phyloP scores from a whole-genome alignment of 257 asterid genomes.

The Osmanthus fragrans region DNA sequence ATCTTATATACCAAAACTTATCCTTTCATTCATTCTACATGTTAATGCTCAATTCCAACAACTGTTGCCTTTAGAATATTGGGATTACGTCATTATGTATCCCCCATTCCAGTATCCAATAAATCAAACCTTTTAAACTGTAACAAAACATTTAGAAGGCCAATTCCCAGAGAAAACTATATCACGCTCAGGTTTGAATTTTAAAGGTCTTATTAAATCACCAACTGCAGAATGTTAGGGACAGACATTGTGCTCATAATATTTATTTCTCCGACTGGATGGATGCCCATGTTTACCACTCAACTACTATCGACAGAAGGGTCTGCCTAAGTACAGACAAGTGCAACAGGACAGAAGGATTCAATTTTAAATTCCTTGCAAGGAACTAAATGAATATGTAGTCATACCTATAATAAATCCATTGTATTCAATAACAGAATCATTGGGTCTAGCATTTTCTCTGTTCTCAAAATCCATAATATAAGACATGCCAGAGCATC shows the following conservation, averaged over 20 bases:
- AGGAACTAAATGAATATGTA: background rate
- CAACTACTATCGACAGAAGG: too few relatives aligned
- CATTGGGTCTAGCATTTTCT: constrained; percentile 75
- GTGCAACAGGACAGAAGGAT: background rate
- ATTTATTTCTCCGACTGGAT: background rate
- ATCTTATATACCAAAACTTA: background rate
- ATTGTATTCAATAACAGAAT: constrained; percentile 77
- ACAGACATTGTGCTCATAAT: background rate
- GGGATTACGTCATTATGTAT: background rate
- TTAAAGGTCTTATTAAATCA: background rate
- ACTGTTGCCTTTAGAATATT: background rate
- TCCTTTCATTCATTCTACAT: background rate
- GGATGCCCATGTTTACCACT: background rate
- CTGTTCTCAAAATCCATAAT: constrained; percentile 91
- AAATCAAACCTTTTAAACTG: background rate
- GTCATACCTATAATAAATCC: constrained; percentile 78
- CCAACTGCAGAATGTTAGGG: background rate
- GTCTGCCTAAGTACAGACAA: background rate
- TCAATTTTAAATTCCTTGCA: background rate
- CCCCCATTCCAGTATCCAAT: too few relatives aligned
- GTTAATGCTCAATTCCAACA: background rate
- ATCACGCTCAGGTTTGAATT: background rate
- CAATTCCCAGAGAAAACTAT: background rate
- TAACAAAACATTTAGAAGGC: background rate
- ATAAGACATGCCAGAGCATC: constrained; percentile 97